Evolutionary conservation across 2,329 filamentous ascomycete genomes (phyloP), one percentile per base, ranked within the genome.

Genomic region (Basipetospora chlamydospora): DNA sequence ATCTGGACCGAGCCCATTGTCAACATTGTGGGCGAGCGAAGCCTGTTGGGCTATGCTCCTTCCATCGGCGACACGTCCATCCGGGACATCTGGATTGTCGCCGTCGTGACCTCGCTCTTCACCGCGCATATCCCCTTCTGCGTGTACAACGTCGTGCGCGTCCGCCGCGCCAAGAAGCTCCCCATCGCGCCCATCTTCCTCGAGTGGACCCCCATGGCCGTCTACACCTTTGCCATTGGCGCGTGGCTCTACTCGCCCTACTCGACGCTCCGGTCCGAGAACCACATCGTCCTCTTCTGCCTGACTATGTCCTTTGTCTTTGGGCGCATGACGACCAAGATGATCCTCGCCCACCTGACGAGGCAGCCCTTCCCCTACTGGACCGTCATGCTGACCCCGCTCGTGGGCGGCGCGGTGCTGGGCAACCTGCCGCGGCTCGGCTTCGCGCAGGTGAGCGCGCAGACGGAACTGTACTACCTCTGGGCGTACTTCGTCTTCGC

Each of bases 261-360:
- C 63, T 93, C 87, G 41, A 78, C 73, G 9, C 61, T 98, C 26
- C 70, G 92, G 52, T 60, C 63, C 25, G 77, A 93, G 41, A 95
- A 96, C 60, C 82, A 90, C 51, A 72, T 98, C 2, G 77, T 92
- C 9, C 72, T 96, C 32, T 93, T 94, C 58, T 95, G 87, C 63
- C 60, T 93, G 41, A 93, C 84, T 41, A 81, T 96, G 67, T 82
- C 84, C n/a, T 87, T 96, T 49, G 90, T 95, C 41, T 96, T 98
- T 56, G 90, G 90, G 25, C 80, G 90, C 46, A 86, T 98, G 79
- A 96, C 90, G 0, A 98, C 90, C 26, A 98, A 96, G 66, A 96
- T 96, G 58, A 98, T 98, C 52, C 76, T 98, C 13, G 88, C 90
- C 3, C 90, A 98, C 57, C 67, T 98, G 35, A 90, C 90, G 2